A percentile compares a stretch with the other conserved stretches of the same genome.
Evolutionary conservation across 768 basidiomycete genomes (phyloP).

Genomic region (Pleurotus platypus): DNA sequence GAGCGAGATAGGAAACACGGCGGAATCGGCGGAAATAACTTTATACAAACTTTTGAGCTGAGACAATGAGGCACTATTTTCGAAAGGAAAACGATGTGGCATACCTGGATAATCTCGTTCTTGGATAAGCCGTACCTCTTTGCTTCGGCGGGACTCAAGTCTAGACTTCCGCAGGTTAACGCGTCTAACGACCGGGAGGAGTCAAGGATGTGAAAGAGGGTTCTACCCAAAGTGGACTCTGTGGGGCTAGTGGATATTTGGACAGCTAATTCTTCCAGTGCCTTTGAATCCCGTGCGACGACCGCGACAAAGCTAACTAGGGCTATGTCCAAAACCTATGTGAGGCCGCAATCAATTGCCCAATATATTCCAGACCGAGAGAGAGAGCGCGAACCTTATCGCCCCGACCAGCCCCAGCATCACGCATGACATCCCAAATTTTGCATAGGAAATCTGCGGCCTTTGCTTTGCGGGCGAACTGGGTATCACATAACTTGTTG

Average conservation of each 20-base stretch:
- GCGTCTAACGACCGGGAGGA: conserved; percentile 38
- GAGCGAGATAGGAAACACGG: conserved; percentile 13
- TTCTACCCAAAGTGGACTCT: conserved; percentile 29
- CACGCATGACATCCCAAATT: conserved; percentile 65
- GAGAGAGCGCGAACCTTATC: conserved; percentile 34
- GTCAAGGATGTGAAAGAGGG: conserved; percentile 40
- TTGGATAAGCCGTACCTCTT: conserved; percentile 51
- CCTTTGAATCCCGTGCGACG: conserved; percentile 54
- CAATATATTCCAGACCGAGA: not conserved
- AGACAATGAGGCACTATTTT: not conserved
- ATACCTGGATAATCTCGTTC: conserved; percentile 54
- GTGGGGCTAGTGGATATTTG: conserved; percentile 13
- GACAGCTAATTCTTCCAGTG: conserved; percentile 52
- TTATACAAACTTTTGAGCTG: conserved; percentile 26
- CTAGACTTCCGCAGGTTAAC: conserved; percentile 35
- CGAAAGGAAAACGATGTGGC: conserved; percentile 16
- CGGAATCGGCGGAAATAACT: conserved; percentile 30
- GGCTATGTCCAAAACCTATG: conserved; percentile 62
- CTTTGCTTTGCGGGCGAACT: conserved; percentile 78
- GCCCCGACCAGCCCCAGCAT: conserved; percentile 60
- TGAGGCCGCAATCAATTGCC: not conserved
- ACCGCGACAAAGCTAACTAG: conserved; percentile 61
- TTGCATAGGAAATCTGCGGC: conserved; percentile 67
- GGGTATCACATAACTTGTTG: conserved; percentile 65
- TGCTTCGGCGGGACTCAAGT: conserved; percentile 35